Base-by-base conservation (phyloP, 2,329 filamentous ascomycete species). In the Nothophoma quercina region DNA sequence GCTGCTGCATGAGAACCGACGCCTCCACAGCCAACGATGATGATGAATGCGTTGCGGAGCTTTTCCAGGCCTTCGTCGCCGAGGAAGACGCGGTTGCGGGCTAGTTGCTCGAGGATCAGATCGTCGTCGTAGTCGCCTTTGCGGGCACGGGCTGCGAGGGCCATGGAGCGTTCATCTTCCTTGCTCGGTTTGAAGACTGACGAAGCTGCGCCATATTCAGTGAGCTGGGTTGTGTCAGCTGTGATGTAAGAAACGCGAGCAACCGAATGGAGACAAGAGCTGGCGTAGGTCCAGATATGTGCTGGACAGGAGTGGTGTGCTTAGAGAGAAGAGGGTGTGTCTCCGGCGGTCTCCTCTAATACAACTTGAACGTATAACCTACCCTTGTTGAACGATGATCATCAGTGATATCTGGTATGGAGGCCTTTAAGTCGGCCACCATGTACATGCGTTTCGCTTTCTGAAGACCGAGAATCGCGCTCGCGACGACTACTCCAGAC, bases 1-100 rank as follows among this genome's bases (percentile, higher is more conserved):
- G 93, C 88, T 4, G 88, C 85, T 57, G 91, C 93, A 78, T 99
- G 96, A 6, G 92, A 97, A 36, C 95, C 95, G 5, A 99, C 95
- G 33, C 95, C 95, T 58, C 95, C 95, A 62, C 92, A 93, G 4
- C 95, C 95, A 9, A 99, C 92, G 1, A 99, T 85, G 30, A 98
- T 83, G 38, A 99, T 85, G 67, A 96, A 96, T 1, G 93, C 85
- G 38, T 83, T 81, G 10, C 93, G 89, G 23, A 99, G 83, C 69
- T 89, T 91, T 13, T 81, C 79, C 9, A 99, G 83, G 0, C 95
- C 95, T 7, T 87, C 87, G 23, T 93, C 87, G 12, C 85, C 91
- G 9, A 99, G 85, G 70, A 99, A 99, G 23, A 95, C 92, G 46
- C 90, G 85, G 72, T 97, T 98, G 41, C 95, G 88, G 2, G 93